phyloP scores from a whole-genome alignment of 441 rosid species.

The Biscutella laevigata region DNA sequence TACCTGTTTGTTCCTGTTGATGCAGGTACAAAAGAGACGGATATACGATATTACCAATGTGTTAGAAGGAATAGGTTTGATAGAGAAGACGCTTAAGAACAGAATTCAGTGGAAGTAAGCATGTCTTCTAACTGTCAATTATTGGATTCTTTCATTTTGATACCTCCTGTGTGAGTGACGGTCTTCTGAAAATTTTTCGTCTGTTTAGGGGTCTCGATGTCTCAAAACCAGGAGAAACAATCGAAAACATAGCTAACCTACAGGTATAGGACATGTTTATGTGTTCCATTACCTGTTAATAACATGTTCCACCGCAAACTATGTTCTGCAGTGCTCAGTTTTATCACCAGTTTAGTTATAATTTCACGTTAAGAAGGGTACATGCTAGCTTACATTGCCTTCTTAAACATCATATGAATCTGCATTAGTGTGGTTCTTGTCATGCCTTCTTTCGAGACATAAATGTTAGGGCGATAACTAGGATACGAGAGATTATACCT shows the following conservation, averaged over 20 bases:
- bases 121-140: constrained; percentile 13
- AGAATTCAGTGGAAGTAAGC: constrained; percentile 93
- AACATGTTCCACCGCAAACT: neutral
- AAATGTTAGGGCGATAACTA: neutral
- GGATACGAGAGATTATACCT: neutral
- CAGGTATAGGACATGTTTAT: constrained; percentile 44
- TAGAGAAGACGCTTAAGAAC: constrained; percentile 94
- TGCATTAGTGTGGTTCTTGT: neutral
- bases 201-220: constrained; percentile 75
- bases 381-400: neutral
- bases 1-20: constrained; percentile 11
- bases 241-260: constrained; percentile 56
- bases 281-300: neutral
- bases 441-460: neutral
- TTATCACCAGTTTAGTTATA: neutral
- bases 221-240: constrained; percentile 69
- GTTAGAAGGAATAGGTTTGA: constrained; percentile 93
- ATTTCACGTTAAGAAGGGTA: neutral
- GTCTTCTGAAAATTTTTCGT: constrained; percentile 12
- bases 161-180: constrained; percentile 6
- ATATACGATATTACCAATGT: constrained; percentile 98
- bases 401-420: constrained; percentile 11
- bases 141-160: constrained; percentile 3
- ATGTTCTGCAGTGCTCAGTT: constrained; percentile 3
- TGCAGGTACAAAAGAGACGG: constrained; percentile 93